Evolutionary conservation across 2,329 filamentous ascomycete species (phyloP).

Genomic region (Xylariaceae sp.): DNA sequence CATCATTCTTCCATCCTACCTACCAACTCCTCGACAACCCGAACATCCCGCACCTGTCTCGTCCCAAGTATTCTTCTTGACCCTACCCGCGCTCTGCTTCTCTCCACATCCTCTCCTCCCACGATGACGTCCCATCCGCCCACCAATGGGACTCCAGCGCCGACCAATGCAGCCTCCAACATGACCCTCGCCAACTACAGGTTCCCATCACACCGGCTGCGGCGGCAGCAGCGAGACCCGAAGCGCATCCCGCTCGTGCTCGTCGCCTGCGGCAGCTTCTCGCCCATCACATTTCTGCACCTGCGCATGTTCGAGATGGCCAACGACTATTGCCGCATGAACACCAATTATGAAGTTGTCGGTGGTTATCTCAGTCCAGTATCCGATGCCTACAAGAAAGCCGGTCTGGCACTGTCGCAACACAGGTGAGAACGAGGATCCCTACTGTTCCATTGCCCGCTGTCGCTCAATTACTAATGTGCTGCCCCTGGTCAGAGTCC

Average conservation of each 20-base stretch:
- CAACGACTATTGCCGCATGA: constrained; percentile 70
- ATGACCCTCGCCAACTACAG: constrained; percentile 43
- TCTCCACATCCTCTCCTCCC: background rate
- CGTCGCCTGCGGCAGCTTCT: constrained; percentile 67
- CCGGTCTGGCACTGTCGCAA: constrained; percentile 65
- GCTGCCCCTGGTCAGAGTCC: constrained; percentile 44
- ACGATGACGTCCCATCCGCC: constrained; percentile 20
- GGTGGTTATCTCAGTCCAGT: constrained; percentile 72
- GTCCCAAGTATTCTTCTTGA: background rate
- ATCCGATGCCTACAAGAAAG: constrained; percentile 65
- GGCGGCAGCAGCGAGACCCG: constrained; percentile 49
- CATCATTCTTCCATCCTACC: too few species aligned
- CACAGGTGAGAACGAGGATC: constrained; percentile 48
- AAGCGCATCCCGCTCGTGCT: constrained; percentile 59
- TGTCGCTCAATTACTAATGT: constrained; percentile 16
- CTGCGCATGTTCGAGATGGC: constrained; percentile 80
- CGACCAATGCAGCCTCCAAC: constrained; percentile 19
- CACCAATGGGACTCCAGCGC: constrained; percentile 10
- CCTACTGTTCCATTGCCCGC: background rate
- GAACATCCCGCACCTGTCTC: background rate
- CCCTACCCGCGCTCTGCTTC: background rate
- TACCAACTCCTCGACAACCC: background rate
- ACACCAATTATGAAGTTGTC: constrained; percentile 74
- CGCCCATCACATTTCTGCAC: constrained; percentile 69
- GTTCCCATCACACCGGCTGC: constrained; percentile 58